These are phyloP conservation scores for Spizellomyces punctatus DNA, from an alignment of 192 early-diverging fungal genomes.

Conservation along the genomic window DNA sequence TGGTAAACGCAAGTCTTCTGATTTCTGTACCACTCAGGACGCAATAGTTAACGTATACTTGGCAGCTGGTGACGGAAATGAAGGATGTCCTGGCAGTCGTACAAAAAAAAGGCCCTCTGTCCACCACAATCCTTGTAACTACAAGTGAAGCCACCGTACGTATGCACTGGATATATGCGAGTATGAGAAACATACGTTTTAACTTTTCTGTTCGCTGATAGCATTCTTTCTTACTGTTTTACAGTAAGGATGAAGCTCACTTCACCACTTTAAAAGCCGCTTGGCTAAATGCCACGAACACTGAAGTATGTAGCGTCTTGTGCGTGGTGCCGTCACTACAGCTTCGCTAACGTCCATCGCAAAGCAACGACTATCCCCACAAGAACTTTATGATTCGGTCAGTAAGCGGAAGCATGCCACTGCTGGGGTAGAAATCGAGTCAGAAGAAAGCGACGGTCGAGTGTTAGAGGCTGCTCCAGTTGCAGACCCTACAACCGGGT, in stretches of 20 bases:
- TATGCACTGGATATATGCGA: no score
- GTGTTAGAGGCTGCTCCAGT: neutral
- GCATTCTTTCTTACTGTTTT: no score
- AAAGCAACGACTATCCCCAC: slow-evolving; percentile 21
- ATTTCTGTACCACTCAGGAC: neutral
- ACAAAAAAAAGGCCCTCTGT: slow-evolving; percentile 26
- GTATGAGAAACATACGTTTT: no score
- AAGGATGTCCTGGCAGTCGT: slow-evolving; percentile 47
- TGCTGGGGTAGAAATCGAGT: neutral
- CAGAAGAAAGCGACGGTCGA: neutral
- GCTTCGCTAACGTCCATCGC: no score
- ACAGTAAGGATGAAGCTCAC: slow-evolving; percentile 36
- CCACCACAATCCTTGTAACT: slow-evolving; percentile 37
- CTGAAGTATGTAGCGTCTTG: no score
- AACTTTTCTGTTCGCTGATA: no score
- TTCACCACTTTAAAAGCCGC: slow-evolving; percentile 24
- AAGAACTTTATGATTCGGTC: slow-evolving; percentile 37
- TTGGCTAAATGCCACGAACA: slow-evolving; percentile 31
- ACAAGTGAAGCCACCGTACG: slow-evolving; percentile 17
- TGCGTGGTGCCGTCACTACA: no score
- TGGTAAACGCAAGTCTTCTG: slow-evolving; percentile 28
- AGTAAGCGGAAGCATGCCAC: slow-evolving; percentile 7
- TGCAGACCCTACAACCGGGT: neutral
- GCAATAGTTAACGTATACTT: slow-evolving; percentile 1
- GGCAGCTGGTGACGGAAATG: slow-evolving; percentile 46